Conservation (phyloP, 805 yeast genomes). For the Clavispora phyllophila region DNA sequence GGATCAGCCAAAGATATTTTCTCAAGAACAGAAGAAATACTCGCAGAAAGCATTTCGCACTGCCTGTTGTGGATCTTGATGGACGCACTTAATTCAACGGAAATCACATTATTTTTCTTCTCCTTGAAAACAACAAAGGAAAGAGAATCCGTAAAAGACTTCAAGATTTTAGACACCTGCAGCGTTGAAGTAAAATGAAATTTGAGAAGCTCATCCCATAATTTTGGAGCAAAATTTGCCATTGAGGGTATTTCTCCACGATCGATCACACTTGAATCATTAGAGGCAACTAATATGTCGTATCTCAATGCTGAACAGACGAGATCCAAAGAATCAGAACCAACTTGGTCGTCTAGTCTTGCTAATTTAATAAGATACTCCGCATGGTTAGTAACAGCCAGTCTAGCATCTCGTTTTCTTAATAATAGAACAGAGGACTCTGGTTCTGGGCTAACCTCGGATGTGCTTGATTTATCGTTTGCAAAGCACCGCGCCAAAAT, state of each 20-base stretch:
- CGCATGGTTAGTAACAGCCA: constrained; percentile 42
- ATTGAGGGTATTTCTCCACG: constrained; percentile 10
- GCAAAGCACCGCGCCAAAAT: constrained; percentile 17
- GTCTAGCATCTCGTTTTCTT: constrained; percentile 44
- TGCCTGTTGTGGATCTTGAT: constrained; percentile 28
- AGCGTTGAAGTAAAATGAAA: constrained; percentile 7
- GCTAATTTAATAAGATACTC: constrained; percentile 24
- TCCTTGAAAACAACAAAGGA: constrained; percentile 19
- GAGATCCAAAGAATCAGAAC: constrained; percentile 6
- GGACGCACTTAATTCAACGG: constrained; percentile 21
- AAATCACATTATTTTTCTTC: constrained; percentile 16
- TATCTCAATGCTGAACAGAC: constrained; percentile 13
- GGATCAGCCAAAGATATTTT: constrained; percentile 31
- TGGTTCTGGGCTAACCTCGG: constrained; percentile 3
- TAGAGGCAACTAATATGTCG: constrained; percentile 13
- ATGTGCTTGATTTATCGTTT: neutral
- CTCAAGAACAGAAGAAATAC: constrained; percentile 22
- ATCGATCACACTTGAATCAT: constrained; percentile 8
- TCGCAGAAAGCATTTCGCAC: constrained; percentile 16
- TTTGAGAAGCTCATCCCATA: constrained; percentile 10
- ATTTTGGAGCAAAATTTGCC: constrained; percentile 5
- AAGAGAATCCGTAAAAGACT: constrained; percentile 16
- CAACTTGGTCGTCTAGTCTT: neutral
- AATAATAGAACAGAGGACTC: constrained; percentile 30
- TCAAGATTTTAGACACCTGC: constrained; percentile 10